A percentile compares a stretch with the other conserved stretches of the same genome.
These are phyloP conservation scores for Mycena pura DNA, from an alignment of 768 basidiomycete genomes.

Conservation along the genomic window DNA sequence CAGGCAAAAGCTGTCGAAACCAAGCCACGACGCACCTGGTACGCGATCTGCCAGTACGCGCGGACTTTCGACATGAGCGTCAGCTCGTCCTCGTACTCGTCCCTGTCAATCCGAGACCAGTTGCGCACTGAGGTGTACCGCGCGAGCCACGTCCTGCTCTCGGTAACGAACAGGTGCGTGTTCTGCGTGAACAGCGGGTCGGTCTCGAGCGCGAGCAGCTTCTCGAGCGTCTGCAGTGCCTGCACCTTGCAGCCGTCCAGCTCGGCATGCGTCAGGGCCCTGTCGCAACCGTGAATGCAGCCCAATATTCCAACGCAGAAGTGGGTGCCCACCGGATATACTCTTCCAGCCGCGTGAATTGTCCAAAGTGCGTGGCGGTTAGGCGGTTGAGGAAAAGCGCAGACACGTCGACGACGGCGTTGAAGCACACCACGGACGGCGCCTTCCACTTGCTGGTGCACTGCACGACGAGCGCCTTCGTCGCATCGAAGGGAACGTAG, in stretches of 20 bases:
- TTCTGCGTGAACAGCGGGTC: slow-evolving; percentile 24
- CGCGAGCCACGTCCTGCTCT: neutral
- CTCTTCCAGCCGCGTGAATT: slow-evolving; percentile 40
- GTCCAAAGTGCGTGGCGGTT: slow-evolving; percentile 43
- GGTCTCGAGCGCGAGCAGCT: slow-evolving; percentile 13
- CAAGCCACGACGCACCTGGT: slow-evolving; percentile 40
- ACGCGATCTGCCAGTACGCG: slow-evolving; percentile 56
- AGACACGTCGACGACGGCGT: slow-evolving; percentile 36
- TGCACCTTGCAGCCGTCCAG: slow-evolving; percentile 33
- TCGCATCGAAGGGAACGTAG: slow-evolving; percentile 49
- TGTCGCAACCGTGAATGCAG: slow-evolving; percentile 23
- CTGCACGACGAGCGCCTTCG: slow-evolving; percentile 40
- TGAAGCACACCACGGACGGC: slow-evolving; percentile 44
- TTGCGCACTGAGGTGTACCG: neutral
- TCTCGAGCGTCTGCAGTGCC: slow-evolving; percentile 22
- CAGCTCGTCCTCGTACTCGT: slow-evolving; percentile 40
- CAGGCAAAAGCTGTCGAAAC: neutral
- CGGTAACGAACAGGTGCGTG: slow-evolving; percentile 7
- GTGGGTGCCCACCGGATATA: slow-evolving; percentile 34
- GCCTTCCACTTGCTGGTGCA: slow-evolving; percentile 44
- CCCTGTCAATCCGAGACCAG: neutral
- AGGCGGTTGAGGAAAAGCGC: slow-evolving; percentile 33
- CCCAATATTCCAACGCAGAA: neutral
- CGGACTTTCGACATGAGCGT: slow-evolving; percentile 51
- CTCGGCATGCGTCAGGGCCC: slow-evolving; percentile 34